Conservation (phyloP, 768 basidiomycete genomes). For the Mycena epipterygia region DNA sequence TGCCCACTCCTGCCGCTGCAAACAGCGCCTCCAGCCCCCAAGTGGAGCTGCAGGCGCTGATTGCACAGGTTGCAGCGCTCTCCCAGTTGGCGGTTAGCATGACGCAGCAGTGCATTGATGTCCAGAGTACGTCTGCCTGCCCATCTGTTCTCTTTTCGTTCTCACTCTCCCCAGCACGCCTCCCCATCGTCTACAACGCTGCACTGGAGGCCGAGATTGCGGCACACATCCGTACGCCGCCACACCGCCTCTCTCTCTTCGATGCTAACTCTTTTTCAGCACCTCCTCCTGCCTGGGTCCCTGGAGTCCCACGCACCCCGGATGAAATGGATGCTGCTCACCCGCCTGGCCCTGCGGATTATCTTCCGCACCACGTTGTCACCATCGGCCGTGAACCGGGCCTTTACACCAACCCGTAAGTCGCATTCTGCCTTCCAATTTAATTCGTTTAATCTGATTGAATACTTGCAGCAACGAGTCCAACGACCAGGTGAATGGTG, state of each 20-base stretch:
- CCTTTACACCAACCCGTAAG: not conserved
- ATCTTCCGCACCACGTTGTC: not conserved
- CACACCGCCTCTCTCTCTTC: not conserved
- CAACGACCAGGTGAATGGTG: not conserved
- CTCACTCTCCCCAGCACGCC: not conserved
- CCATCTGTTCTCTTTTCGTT: not conserved
- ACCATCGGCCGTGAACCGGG: slow-evolving; percentile 6
- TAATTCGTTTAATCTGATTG: not conserved
- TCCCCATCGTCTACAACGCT: not conserved
- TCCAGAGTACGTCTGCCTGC: not conserved
- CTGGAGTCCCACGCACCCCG: not conserved
- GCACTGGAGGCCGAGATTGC: not conserved
- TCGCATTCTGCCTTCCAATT: not conserved
- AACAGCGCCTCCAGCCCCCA: slow-evolving; percentile 2
- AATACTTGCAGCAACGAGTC: not conserved
- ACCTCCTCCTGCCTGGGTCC: not conserved
- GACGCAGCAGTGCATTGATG: not conserved
- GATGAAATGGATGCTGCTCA: slow-evolving; percentile 8
- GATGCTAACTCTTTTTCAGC: not conserved
- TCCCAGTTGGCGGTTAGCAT: not conserved
- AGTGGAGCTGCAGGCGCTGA: not conserved
- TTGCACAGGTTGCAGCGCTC: not conserved
- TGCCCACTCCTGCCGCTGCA: not conserved
- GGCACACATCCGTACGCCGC: not conserved
- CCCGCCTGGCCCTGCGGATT: not conserved